A percentile compares a stretch with the other conserved stretches of the same genome.
Evolutionary conservation across 768 basidiomycete species (phyloP).

Genomic region (Strobilomyces confusus): DNA sequence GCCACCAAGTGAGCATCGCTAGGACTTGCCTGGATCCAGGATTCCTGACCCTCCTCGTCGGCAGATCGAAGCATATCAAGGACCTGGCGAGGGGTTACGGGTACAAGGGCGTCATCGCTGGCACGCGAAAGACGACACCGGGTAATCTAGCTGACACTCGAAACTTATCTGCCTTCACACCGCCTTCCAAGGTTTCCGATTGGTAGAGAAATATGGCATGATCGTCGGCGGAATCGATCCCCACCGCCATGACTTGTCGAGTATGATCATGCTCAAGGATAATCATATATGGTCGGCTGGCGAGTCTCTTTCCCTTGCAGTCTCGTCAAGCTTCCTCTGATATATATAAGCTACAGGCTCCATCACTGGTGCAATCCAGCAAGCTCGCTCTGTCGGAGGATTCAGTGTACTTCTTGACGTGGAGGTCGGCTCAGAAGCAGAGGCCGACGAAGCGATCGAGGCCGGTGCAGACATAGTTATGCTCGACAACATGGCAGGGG

Average conservation of each 20-base stretch:
- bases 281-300: conserved; percentile 99
- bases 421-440: conserved; percentile 83
- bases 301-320: conserved; percentile 26
- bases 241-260: conserved; percentile 94
- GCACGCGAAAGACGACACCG: conserved; percentile 96
- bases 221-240: conserved; percentile 94
- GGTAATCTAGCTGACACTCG: conserved; percentile 35
- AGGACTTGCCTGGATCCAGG: not conserved
- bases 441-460: conserved; percentile 95
- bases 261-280: conserved; percentile 99
- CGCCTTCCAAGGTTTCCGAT: conserved; percentile 67
- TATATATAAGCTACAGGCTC: conserved; percentile 59
- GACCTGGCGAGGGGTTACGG: conserved; percentile 75
- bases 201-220: conserved; percentile 99
- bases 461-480: conserved; percentile 95
- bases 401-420: conserved; percentile 92
- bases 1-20: conserved; percentile 73
- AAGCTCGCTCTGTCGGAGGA: conserved; percentile 86
- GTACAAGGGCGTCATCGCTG: conserved; percentile 86
- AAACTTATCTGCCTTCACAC: conserved; percentile 4
- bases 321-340: not conserved
- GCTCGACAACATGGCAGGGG: conserved; percentile 91
- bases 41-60: not conserved
- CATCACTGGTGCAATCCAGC: conserved; percentile 81
- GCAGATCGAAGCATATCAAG: conserved; percentile 77